Conservation (phyloP, 1,139 yeast genomes). For the Zygosaccharomyces sapae region DNA sequence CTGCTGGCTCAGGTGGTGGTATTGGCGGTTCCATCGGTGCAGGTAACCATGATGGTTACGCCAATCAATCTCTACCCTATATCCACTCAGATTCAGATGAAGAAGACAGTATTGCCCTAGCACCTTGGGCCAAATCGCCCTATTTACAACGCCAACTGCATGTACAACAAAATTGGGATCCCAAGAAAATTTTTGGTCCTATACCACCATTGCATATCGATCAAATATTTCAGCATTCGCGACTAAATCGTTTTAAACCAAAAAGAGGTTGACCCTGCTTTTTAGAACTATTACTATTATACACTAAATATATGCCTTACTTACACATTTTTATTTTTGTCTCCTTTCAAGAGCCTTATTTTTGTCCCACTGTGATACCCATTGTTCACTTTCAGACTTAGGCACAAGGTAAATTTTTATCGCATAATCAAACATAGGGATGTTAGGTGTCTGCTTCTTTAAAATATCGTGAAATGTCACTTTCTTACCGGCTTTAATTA, state of each 20-base stretch:
- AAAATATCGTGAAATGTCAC: conserved; percentile 62
- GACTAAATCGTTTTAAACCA: conserved; percentile 47
- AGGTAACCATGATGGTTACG: conserved; percentile 5
- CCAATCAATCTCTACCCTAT: conserved; percentile 33
- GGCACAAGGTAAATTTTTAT: conserved; percentile 79
- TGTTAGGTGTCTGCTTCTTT: conserved; percentile 56
- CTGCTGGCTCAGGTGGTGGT: not conserved
- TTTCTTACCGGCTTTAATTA: conserved; percentile 80
- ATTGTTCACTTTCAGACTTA: conserved; percentile 55
- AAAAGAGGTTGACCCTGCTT: conserved; percentile 33
- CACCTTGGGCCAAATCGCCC: conserved; percentile 35
- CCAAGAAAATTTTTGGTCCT: conserved; percentile 73
- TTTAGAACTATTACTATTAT: conserved; percentile 17
- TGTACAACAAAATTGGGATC: conserved; percentile 61
- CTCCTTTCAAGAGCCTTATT: conserved; percentile 55
- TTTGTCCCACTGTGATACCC: conserved; percentile 70
- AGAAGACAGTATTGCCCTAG: conserved; percentile 26
- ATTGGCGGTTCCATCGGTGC: not conserved
- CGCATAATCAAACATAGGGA: conserved; percentile 76
- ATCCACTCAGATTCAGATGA: conserved; percentile 35
- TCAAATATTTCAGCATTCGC: conserved; percentile 55
- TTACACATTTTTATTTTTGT: conserved; percentile 6
- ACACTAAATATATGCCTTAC: conserved; percentile 1
- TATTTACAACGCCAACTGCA: conserved; percentile 39
- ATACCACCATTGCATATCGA: conserved; percentile 64